Evolutionary conservation across 345 rosid genomes (phyloP), one percentile per base, ranked within the genome.

Genomic region (Gossypioides kirkii): DNA sequence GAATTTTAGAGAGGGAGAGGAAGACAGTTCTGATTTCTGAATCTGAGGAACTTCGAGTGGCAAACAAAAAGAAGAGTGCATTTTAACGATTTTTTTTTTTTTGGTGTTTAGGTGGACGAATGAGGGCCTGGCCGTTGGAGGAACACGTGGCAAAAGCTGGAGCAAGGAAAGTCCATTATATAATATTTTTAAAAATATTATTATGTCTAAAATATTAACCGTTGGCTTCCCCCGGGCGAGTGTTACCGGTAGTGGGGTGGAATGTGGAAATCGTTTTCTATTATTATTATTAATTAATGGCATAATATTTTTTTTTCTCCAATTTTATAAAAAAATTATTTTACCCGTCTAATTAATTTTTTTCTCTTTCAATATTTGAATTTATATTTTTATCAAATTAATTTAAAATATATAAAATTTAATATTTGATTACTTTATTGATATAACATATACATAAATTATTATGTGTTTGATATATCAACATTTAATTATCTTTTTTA

Each of bases 111-210:
- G 38, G 36, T 4, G 36, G 38, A 32, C 38, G 38, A 17, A 14
- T 28, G 70, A 83, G 73, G 67, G 61, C 14, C 61, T 81, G 87
- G 92, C 69, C 41, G 46, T 58, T 38, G 80, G 74, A 61, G 70
- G 71, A 67, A 83, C 84, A 85, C 90, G 92, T 88, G 87, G 92
- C 85, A 38, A 2, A 47, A 72, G 50, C 1, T 6, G 62, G 81
- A 52, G 77, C 84, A 41, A 55, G 61, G 22, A 80, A 76, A 20
- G 25, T 26, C 2, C 16, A 6, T 49, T 58, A 64, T 36, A 11
- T 41, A 3, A 17, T 65, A 41, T 68, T 1, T 5, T 13, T 5
- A 0, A 32, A 32, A 32, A 32, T 32, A 32, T 32, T 32, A 32
- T 32, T 0, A 1, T 12, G 10, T 23, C 53, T 11, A 4, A 43